Conservation (phyloP, 768 basidiomycete species). For the Infundibulicybe gibba region DNA sequence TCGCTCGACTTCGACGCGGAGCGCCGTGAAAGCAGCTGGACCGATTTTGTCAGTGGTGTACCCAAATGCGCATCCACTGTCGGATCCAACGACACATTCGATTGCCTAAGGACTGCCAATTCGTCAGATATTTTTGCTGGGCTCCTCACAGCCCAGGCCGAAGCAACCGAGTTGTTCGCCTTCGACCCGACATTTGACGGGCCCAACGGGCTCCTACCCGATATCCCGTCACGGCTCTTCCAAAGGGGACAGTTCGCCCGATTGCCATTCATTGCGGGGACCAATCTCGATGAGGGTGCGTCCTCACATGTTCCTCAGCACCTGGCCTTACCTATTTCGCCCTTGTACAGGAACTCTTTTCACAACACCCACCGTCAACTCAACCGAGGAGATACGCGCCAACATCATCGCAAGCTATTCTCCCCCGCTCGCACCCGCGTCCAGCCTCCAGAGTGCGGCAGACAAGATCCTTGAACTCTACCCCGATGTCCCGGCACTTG, state of each 20-base stretch:
- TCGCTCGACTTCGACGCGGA: constrained; percentile 23
- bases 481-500: constrained; percentile 33
- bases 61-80: constrained; percentile 25
- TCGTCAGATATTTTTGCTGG: constrained; percentile 10
- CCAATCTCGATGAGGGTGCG: constrained; percentile 44
- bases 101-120: constrained; percentile 20
- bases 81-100: constrained; percentile 25
- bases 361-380: constrained; percentile 17
- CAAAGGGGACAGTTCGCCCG: constrained; percentile 20
- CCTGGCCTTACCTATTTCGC: not conserved
- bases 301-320: not conserved
- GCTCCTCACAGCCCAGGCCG: constrained; percentile 5
- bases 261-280: constrained; percentile 43
- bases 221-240: constrained; percentile 29
- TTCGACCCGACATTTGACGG: constrained; percentile 41
- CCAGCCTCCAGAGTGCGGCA: constrained; percentile 14
- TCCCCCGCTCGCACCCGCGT: constrained; percentile 14
- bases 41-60: constrained; percentile 32
- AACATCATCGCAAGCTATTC: constrained; percentile 17
- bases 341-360: constrained; percentile 29
- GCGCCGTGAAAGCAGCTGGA: constrained; percentile 29
- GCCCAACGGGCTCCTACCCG: constrained; percentile 32
- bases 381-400: constrained; percentile 19
- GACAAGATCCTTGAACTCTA: constrained; percentile 28
- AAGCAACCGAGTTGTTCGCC: constrained; percentile 15